Evolutionary conservation across 1,139 yeast genomes (phyloP), one percentile per base, ranked within the genome.

Genomic region (Taphrina betulina): DNA sequence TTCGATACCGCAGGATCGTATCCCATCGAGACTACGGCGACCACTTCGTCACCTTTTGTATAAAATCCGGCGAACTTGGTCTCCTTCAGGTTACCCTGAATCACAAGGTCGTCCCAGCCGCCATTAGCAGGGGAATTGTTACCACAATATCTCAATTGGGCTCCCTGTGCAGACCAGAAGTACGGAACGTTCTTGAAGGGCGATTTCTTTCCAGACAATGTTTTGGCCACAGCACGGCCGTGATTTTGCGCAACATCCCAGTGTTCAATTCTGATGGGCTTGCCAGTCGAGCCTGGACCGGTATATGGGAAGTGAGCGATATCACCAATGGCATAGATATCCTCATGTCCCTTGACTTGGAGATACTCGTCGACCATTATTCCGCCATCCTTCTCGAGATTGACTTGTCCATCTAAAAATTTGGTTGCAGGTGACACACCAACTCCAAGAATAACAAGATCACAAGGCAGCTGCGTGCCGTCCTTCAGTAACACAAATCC

Each of bases 161-260:
- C 58, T 8, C 60, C 59, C 28, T 56, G 59, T 1, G 60, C 60
- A 22, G 60, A 55, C 60, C 60, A 58, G 52, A 58, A 58, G 53
- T 44, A 50, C 10, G 60, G 60, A 12, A 52, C 46, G 40, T 53
- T 44, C 19, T 45, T 46, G 46, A 56, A 58, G 3, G 57, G 22
- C 29, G 54, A 42, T 33, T 56, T 44, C 58, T 50, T 42, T 19
- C 54, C 44, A 3, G 58, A 31, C 20, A 58, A 34, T 14, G 43
- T 43, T 41, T 42, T 45, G 37, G 60, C 59, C 4, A 56, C 53
- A 16, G 52, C 57, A 33, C 59, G 59, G 24, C 57, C 59, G 17
- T 37, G 45, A 34, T 56, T 52, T 34, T 43, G 44, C 29, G 59
- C 60, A 8, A 58, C 60, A 36, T 57, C 53, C 60, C 60, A 58